Conservation (phyloP, 768 basidiomycete species). For the Jaapia argillacea region DNA sequence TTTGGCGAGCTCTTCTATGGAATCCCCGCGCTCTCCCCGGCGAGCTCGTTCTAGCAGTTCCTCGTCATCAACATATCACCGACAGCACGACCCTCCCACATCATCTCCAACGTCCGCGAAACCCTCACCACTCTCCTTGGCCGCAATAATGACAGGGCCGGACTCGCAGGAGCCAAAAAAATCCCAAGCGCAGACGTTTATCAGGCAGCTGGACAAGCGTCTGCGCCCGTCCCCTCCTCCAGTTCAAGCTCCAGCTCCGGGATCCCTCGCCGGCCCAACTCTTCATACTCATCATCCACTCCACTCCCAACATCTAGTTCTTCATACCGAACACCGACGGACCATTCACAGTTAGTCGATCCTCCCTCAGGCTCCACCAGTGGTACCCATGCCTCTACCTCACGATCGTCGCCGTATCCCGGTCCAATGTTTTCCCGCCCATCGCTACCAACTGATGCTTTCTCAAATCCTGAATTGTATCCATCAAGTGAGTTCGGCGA, state of each 20-base stretch:
- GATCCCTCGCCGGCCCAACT: too few species aligned
- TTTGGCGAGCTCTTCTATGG: background rate
- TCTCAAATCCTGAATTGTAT: too few species aligned
- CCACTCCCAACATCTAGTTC: too few species aligned
- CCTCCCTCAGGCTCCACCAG: too few species aligned
- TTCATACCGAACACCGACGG: too few species aligned
- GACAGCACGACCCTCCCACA: background rate
- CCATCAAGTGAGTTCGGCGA: too few species aligned
- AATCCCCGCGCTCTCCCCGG: background rate
- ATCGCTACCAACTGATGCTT: too few species aligned
- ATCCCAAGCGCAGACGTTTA: constrained; percentile 65
- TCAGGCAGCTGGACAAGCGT: constrained; percentile 58
- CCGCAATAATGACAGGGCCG: constrained; percentile 26
- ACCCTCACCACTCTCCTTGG: constrained; percentile 22
- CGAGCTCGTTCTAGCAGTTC: background rate
- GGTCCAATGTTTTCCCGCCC: too few species aligned
- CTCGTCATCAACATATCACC: background rate
- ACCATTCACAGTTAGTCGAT: too few species aligned
- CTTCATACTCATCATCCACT: too few species aligned
- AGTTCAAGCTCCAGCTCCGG: constrained; percentile 13
- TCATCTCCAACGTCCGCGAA: constrained; percentile 18
- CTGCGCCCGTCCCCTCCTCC: constrained; percentile 40
- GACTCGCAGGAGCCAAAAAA: constrained; percentile 53
- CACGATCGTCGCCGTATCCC: too few species aligned
- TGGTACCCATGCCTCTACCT: too few species aligned